Percentiles rank a stretch among this genome's conserved stretches.
These are phyloP conservation scores for Warburgia ugandensis DNA, from an alignment of 164 flowering plant species.

Conservation along the genomic window DNA sequence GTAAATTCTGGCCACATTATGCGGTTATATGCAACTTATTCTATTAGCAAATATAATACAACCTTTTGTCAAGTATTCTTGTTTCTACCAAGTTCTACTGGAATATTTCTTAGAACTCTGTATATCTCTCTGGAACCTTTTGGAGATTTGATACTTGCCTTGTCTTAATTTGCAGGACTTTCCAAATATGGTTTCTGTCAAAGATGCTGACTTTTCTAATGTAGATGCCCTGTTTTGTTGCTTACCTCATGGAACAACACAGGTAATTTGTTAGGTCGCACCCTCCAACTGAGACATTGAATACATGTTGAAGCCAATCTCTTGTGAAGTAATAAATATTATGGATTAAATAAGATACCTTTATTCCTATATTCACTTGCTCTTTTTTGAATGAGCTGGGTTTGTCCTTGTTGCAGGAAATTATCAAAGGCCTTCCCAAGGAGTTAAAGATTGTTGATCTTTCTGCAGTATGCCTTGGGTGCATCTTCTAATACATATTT, in stretches of 20 bases:
- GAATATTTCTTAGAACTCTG: too few species aligned
- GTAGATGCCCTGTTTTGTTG: slow-evolving; percentile 99
- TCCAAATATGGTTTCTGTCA: slow-evolving; percentile 74
- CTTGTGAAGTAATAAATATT: too few species aligned
- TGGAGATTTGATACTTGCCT: slow-evolving; percentile 1
- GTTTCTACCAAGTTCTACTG: too few species aligned
- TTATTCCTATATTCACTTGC: too few species aligned
- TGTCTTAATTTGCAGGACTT: slow-evolving; percentile 45
- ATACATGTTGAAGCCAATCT: too few species aligned
- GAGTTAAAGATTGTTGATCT: slow-evolving; percentile 85
- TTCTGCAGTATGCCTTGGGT: slow-evolving; percentile 73
- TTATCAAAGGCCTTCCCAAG: slow-evolving; percentile 80
- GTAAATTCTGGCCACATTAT: too few species aligned
- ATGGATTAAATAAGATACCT: too few species aligned
- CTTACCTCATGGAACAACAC: slow-evolving; percentile 99
- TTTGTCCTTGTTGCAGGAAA: slow-evolving; percentile 47
- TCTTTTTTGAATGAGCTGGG: too few species aligned
- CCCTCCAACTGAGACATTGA: not conserved
- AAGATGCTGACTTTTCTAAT: slow-evolving; percentile 83
- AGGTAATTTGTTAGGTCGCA: slow-evolving; percentile 33
- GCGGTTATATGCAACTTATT: too few species aligned
- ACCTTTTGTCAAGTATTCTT: too few species aligned
- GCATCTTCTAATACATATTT: slow-evolving; percentile 7
- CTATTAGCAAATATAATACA: too few species aligned
- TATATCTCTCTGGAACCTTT: not conserved